Evolutionary conservation across 768 basidiomycete genomes (phyloP).

Genomic region (Trametes sanguinea): DNA sequence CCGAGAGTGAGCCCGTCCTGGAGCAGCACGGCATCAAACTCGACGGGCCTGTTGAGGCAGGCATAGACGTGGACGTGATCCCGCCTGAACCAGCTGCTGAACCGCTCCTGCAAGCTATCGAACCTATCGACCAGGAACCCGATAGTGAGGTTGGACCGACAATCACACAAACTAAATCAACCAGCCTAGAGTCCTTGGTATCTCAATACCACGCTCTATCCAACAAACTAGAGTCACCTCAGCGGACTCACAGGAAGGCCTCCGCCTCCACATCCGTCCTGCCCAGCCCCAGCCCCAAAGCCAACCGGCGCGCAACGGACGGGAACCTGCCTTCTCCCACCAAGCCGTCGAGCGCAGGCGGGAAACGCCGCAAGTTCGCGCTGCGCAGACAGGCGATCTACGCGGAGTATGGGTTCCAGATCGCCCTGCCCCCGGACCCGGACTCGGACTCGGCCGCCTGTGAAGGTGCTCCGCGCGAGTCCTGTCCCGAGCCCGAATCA

Average conservation of each 20-base stretch:
- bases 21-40: too few species aligned
- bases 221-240: not conserved
- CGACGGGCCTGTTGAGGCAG: not conserved
- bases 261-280: not conserved
- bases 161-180: not conserved
- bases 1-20: not conserved
- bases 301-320: not conserved
- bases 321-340: not conserved
- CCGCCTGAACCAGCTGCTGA: not conserved
- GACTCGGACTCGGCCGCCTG: slow-evolving; percentile 12
- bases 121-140: not conserved
- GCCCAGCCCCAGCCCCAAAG: not conserved
- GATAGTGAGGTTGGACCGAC: not conserved
- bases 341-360: not conserved
- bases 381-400: slow-evolving; percentile 19
- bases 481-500: not conserved
- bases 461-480: slow-evolving; percentile 5
- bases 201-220: not conserved
- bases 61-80: not conserved
- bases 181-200: slow-evolving; percentile 2
- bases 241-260: not conserved
- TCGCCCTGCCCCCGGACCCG: slow-evolving; percentile 18
- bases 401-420: slow-evolving; percentile 16
- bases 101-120: not conserved
- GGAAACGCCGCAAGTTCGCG: slow-evolving; percentile 14